phyloP scores from a whole-genome alignment of 1,284 basidiomycete genomes.

The Microbotryum scabiosae region DNA sequence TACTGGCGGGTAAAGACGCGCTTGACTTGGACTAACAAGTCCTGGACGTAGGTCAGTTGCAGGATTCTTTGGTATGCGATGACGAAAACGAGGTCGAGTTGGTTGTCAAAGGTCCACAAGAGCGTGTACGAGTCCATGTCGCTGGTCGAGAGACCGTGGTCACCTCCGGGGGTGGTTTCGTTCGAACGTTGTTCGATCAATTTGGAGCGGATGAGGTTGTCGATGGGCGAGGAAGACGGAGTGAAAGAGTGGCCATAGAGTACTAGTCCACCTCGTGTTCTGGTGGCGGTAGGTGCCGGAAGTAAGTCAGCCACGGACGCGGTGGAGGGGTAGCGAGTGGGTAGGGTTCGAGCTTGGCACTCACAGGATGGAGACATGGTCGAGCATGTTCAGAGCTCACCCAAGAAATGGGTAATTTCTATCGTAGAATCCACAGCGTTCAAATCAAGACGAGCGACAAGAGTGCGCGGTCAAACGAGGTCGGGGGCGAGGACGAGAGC shows the following conservation, averaged over 20 bases:
- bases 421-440: too few species aligned
- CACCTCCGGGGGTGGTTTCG: neutral
- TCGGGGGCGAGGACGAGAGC: neutral
- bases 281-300: neutral
- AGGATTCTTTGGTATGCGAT: conserved; percentile 95
- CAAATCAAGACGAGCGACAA: too few species aligned
- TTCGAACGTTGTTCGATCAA: conserved; percentile 69
- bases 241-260: conserved; percentile 69
- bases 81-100: conserved; percentile 88
- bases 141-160: conserved; percentile 44
- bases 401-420: too few species aligned
- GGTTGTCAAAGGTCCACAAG: conserved; percentile 86
- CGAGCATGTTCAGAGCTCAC: too few species aligned
- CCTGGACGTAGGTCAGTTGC: conserved; percentile 87
- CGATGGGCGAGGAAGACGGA: conserved; percentile 69
- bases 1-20: conserved; percentile 76
- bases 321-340: too few species aligned
- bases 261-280: conserved; percentile 66
- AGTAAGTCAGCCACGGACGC: too few species aligned
- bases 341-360: too few species aligned
- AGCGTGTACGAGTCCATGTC: conserved; percentile 80
- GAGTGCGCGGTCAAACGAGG: neutral
- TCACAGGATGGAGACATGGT: too few species aligned
- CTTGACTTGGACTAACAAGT: conserved; percentile 70
- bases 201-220: conserved; percentile 78